These are phyloP conservation scores for Triticum aestivum DNA, from an alignment of 176 grass and related monocot species.

Conservation along the genomic window IWGSC_CS_RefSeq_v2.1 NC_057794.1:581248501-581249000, in stretches of 20 bases:
- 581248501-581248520: background rate
- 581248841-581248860: constrained; percentile 25
- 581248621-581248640: constrained; percentile 25
- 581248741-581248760: constrained; percentile 34
- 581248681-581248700: constrained; percentile 4
- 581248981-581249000: background rate
- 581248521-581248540: constrained; percentile 1
- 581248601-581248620: background rate
- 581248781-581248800: constrained; percentile 27
- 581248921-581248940: constrained; percentile 8
- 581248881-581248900: constrained; percentile 15
- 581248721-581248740: constrained; percentile 21
- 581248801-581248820: background rate
- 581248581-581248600: constrained; percentile 13
- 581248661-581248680: constrained; percentile 4
- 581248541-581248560: background rate
- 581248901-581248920: constrained; percentile 30
- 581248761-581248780: constrained; percentile 8
- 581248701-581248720: background rate
- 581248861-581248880: constrained; percentile 23
- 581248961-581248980: constrained; percentile 9
- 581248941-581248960: constrained; percentile 22
- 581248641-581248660: background rate
- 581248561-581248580: constrained; percentile 23
- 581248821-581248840: constrained; percentile 21